Conservation (phyloP, 2,329 filamentous ascomycete genomes). For the Hymenoscyphus linearis region DNA sequence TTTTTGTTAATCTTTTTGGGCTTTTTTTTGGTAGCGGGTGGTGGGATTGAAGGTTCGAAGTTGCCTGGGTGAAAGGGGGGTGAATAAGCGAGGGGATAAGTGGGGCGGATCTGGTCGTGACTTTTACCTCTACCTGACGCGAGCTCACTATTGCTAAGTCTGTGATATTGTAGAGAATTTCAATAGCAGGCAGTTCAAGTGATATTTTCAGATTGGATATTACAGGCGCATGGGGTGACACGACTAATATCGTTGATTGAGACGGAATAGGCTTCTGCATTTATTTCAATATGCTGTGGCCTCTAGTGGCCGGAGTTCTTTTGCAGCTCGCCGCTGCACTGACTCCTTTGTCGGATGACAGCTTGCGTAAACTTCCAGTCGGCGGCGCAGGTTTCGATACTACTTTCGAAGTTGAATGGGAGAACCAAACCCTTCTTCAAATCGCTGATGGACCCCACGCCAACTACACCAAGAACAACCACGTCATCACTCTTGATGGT, state of each 20-base stretch:
- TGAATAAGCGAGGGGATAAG: too few species aligned
- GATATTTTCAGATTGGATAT: too few species aligned
- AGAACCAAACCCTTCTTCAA: constrained; percentile 14
- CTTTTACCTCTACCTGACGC: too few species aligned
- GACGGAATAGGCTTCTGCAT: constrained; percentile 19
- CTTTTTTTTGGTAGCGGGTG: too few species aligned
- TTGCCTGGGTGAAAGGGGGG: too few species aligned
- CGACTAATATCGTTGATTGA: constrained; percentile 6
- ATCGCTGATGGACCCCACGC: constrained; percentile 20
- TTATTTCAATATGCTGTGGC: constrained; percentile 16
- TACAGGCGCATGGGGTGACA: too few species aligned
- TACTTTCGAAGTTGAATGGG: constrained; percentile 33
- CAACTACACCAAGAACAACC: constrained; percentile 10
- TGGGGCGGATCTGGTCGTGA: too few species aligned
- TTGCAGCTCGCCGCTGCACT: constrained; percentile 22
- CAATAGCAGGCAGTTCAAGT: too few species aligned
- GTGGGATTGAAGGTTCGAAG: too few species aligned
- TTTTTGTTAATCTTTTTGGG: too few species aligned
- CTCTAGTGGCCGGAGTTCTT: constrained; percentile 15
- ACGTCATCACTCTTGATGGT: not conserved
- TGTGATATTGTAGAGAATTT: too few species aligned
- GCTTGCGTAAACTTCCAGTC: constrained; percentile 66
- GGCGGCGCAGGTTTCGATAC: constrained; percentile 69
- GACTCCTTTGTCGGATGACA: constrained; percentile 62
- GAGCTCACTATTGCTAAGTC: too few species aligned